These are phyloP conservation scores for Clavispora carvajalis DNA, from an alignment of 805 yeast genomes.

Conservation along the genomic window DNA sequence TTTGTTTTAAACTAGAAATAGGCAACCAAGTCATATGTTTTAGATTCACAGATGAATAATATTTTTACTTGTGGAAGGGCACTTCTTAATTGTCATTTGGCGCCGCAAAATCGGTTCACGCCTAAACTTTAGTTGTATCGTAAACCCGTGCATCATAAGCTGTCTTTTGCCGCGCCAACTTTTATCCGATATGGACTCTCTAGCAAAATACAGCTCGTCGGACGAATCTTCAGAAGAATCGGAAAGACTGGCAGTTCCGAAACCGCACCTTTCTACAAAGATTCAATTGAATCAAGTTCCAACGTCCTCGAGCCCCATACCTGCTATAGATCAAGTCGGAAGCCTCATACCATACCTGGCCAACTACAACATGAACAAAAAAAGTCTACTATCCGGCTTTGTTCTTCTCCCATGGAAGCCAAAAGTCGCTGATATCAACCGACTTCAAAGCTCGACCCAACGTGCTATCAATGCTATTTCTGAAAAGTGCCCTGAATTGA, in stretches of 20 bases:
- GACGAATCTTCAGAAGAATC: slow-evolving; percentile 6
- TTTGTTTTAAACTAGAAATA: too few relatives aligned
- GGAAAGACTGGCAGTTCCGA: neutral
- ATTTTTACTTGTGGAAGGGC: too few relatives aligned
- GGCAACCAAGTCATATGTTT: too few relatives aligned
- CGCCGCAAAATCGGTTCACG: too few relatives aligned
- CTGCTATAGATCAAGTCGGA: neutral
- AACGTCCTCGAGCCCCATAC: too few relatives aligned
- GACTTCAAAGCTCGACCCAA: slow-evolving; percentile 3
- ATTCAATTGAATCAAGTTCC: too few relatives aligned
- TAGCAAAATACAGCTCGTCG: slow-evolving; percentile 15
- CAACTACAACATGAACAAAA: slow-evolving; percentile 17
- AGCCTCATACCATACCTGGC: slow-evolving; percentile 11
- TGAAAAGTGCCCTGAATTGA: slow-evolving; percentile 3
- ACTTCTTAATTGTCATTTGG: too few relatives aligned
- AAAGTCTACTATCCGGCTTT: slow-evolving; percentile 10
- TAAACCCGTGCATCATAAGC: neutral
- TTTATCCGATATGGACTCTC: slow-evolving; percentile 4
- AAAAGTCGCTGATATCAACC: neutral
- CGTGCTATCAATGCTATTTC: slow-evolving; percentile 3
- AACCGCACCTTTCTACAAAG: too few relatives aligned
- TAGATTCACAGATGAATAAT: too few relatives aligned
- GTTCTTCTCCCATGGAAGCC: slow-evolving; percentile 19
- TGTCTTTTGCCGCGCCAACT: neutral
- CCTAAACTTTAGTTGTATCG: too few relatives aligned